A percentile compares a stretch with the other conserved stretches of the same genome.
Conservation (phyloP, 805 yeast genomes). For the Candida sonorensis region DNA sequence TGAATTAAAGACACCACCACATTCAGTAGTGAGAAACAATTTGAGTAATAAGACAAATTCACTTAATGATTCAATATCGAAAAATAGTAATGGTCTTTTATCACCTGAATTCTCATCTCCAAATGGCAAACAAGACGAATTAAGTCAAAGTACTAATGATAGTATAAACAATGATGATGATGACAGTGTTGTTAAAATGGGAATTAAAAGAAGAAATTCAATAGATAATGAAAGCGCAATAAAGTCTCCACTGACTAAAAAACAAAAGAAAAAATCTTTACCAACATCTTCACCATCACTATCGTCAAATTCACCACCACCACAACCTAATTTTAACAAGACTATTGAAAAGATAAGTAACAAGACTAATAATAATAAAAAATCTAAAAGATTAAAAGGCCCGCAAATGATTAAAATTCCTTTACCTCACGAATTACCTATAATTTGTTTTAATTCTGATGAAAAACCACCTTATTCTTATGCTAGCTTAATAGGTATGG, state of each 20-base stretch:
- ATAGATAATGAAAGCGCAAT: not conserved
- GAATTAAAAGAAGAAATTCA: too few species aligned
- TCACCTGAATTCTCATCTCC: slow-evolving; percentile 45
- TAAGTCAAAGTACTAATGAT: too few species aligned
- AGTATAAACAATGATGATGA: too few species aligned
- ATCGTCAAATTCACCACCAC: slow-evolving; percentile 19
- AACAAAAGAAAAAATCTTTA: slow-evolving; percentile 7
- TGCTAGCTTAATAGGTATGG: slow-evolving; percentile 90
- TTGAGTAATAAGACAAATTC: slow-evolving; percentile 5
- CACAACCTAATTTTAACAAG: slow-evolving; percentile 17
- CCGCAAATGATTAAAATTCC: slow-evolving; percentile 28
- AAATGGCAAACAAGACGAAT: slow-evolving; percentile 20
- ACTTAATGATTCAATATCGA: slow-evolving; percentile 4
- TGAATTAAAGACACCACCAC: slow-evolving; percentile 26
- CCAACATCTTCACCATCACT: too few species aligned
- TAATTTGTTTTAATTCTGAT: slow-evolving; percentile 40
- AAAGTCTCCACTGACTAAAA: slow-evolving; percentile 5
- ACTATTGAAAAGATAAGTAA: too few species aligned
- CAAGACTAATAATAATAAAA: too few species aligned
- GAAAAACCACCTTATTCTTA: slow-evolving; percentile 89
- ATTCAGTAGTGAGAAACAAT: slow-evolving; percentile 17
- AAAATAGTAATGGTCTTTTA: slow-evolving; percentile 19
- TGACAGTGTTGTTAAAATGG: too few species aligned
- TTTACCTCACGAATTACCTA: slow-evolving; percentile 34
- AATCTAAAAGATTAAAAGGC: slow-evolving; percentile 18